phyloP scores from a whole-genome alignment of 2,329 filamentous ascomycete species.

The Cladosporium sphaerospermum region DNA sequence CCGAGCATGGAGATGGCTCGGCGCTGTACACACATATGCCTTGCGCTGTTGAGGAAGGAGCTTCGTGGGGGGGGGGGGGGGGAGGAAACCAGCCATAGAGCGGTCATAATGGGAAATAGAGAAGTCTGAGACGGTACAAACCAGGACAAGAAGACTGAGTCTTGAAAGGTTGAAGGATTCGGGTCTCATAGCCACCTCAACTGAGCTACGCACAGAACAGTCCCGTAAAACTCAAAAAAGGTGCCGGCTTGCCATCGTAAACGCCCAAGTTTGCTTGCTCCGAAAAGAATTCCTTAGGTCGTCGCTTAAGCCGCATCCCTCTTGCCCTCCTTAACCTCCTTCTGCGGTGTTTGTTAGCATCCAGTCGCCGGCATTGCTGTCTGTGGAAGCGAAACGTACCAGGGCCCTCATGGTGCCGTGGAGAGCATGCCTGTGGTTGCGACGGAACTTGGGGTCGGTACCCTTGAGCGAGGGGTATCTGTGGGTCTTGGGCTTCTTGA shows the following conservation, averaged over 20 bases:
- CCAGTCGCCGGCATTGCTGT: slow-evolving; percentile 3
- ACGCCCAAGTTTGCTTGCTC: slow-evolving; percentile 7
- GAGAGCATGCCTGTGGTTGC: slow-evolving; percentile 99
- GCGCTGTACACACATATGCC: slow-evolving; percentile 70
- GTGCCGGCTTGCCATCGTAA: slow-evolving; percentile 11
- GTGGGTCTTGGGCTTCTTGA: slow-evolving; percentile 99
- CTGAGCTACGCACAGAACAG: slow-evolving; percentile 8
- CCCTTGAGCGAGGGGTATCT: slow-evolving; percentile 98
- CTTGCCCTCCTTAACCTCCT: slow-evolving; percentile 97
- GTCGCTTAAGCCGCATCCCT: slow-evolving; percentile 68
- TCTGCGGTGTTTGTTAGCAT: slow-evolving; percentile 52
- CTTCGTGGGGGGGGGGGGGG: slow-evolving; percentile 6
- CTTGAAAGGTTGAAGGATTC: slow-evolving; percentile 10
- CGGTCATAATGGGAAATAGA: neutral
- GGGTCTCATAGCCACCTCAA: slow-evolving; percentile 12
- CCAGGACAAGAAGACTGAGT: slow-evolving; percentile 1
- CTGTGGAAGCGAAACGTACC: slow-evolving; percentile 53
- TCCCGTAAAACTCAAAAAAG: slow-evolving; percentile 9
- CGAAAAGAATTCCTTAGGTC: slow-evolving; percentile 7
- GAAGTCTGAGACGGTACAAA: slow-evolving; percentile 5
- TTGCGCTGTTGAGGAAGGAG: slow-evolving; percentile 23
- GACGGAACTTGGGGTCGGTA: slow-evolving; percentile 98
- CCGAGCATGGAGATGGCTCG: slow-evolving; percentile 52
- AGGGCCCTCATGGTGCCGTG: slow-evolving; percentile 98
- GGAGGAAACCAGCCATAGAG: neutral